Percentiles rank a stretch among this genome's conserved stretches.
phyloP scores from a whole-genome alignment of 1,284 basidiomycete genomes.

The Puccinia coronata region DNA sequence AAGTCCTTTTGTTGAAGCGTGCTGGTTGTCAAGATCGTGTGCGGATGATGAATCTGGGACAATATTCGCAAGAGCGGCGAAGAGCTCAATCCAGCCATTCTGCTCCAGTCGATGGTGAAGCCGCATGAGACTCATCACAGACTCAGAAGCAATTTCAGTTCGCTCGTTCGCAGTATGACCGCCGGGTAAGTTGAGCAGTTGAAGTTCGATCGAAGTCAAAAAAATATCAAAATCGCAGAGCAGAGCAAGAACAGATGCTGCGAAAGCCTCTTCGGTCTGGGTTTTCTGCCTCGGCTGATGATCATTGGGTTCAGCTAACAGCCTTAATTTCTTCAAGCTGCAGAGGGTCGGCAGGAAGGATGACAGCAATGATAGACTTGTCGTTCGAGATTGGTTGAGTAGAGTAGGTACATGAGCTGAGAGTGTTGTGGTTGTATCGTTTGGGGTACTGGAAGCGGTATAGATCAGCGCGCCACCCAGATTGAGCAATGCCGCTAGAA shows the following conservation, averaged over 20 bases:
- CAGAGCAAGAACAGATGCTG: neutral
- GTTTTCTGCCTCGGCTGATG: neutral
- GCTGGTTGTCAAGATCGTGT: neutral
- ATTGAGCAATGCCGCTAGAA: constrained; percentile 20
- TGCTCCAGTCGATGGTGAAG: constrained; percentile 23
- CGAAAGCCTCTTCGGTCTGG: constrained; percentile 29
- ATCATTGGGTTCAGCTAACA: neutral
- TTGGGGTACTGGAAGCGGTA: neutral
- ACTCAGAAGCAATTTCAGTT: neutral
- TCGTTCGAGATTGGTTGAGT: constrained; percentile 17
- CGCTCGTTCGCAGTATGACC: neutral
- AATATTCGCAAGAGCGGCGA: constrained; percentile 9
- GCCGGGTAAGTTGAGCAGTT: constrained; percentile 22
- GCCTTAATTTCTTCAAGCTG: constrained; percentile 13
- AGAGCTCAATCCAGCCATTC: constrained; percentile 34
- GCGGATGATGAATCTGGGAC: neutral
- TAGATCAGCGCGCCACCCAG: constrained; percentile 16
- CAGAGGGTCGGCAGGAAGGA: constrained; percentile 30
- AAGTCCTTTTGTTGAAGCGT: constrained; percentile 19
- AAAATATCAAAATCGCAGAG: constrained; percentile 25
- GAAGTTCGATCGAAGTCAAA: constrained; percentile 34
- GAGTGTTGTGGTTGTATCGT: neutral
- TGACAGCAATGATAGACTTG: constrained; percentile 13
- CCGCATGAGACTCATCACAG: constrained; percentile 16
- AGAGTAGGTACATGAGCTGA: constrained; percentile 11